These are phyloP conservation scores for Suillus bovinus DNA, from an alignment of 768 basidiomycete genomes.

Conservation along the genomic window DNA sequence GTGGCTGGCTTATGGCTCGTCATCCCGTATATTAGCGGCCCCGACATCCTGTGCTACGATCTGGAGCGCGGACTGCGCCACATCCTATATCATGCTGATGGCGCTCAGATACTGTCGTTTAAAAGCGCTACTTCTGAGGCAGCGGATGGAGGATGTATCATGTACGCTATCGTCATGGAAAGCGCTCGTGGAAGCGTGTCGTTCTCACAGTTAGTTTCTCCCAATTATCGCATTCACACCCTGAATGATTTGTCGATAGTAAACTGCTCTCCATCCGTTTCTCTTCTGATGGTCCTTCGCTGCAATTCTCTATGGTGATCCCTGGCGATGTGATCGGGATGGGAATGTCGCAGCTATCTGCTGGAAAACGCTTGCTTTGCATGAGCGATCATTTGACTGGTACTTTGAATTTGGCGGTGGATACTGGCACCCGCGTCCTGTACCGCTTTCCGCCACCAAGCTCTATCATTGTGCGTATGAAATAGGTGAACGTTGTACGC, in stretches of 20 bases:
- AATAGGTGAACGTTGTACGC: no score
- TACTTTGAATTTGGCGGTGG: conserved; percentile 2
- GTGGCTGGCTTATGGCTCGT: conserved; percentile 1
- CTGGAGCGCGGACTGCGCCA: neutral
- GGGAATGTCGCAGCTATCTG: conserved; percentile 5
- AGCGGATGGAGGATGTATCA: neutral
- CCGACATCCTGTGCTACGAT: conserved; percentile 3
- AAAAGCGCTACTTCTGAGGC: neutral
- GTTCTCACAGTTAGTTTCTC: neutral
- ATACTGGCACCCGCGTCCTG: neutral
- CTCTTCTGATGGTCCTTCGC: neutral
- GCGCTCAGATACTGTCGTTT: neutral
- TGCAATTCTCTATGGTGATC: conserved; percentile 1
- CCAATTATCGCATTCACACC: neutral
- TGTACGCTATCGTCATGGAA: conserved; percentile 2
- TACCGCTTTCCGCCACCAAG: neutral
- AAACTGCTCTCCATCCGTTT: neutral
- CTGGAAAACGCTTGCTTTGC: neutral
- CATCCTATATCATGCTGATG: neutral
- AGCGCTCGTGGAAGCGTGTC: neutral
- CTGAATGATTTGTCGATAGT: neutral
- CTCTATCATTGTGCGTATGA: neutral
- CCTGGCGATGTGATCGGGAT: neutral
- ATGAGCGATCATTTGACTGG: conserved; percentile 7
- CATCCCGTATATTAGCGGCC: neutral